phyloP scores from a whole-genome alignment of 352 stramenopile genomes.

The Globisporangium abappressorium region DNA sequence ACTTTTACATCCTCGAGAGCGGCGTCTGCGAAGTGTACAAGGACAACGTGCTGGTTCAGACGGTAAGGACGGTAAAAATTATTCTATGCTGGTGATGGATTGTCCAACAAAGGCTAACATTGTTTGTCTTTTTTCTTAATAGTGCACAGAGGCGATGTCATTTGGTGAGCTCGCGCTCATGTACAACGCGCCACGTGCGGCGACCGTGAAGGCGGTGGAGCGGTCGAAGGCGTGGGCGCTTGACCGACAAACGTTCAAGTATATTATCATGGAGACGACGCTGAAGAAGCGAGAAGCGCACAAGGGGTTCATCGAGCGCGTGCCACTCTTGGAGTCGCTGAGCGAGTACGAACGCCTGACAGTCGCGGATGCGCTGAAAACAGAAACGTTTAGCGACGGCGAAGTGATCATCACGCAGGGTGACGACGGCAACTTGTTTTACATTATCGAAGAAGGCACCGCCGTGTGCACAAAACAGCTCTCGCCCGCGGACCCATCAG shows the following conservation, averaged over 20 bases:
- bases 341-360: slow-evolving; percentile 88
- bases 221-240: slow-evolving; percentile 92
- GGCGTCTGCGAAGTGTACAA: slow-evolving; percentile 91
- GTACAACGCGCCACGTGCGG: slow-evolving; percentile 95
- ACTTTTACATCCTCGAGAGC: slow-evolving; percentile 95
- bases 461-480: slow-evolving; percentile 85
- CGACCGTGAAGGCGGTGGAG: slow-evolving; percentile 91
- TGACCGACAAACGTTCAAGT: slow-evolving; percentile 89
- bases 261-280: slow-evolving; percentile 91
- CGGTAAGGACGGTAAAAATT: slow-evolving; percentile 25
- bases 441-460: slow-evolving; percentile 87
- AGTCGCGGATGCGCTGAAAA: slow-evolving; percentile 83
- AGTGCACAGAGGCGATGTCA: slow-evolving; percentile 85
- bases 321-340: slow-evolving; percentile 90
- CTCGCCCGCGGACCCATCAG: slow-evolving; percentile 54
- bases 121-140: background rate
- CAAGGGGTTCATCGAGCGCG: slow-evolving; percentile 86
- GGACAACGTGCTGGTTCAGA: slow-evolving; percentile 82
- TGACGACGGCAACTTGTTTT: slow-evolving; percentile 88
- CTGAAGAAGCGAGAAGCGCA: slow-evolving; percentile 85
- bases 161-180: slow-evolving; percentile 98
- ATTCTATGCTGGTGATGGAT: background rate
- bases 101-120: background rate
- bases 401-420: slow-evolving; percentile 91
- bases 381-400: slow-evolving; percentile 78